Evolutionary conservation across 305 asterid genomes (phyloP).

Genomic region (Plantago lanceolata): DNA sequence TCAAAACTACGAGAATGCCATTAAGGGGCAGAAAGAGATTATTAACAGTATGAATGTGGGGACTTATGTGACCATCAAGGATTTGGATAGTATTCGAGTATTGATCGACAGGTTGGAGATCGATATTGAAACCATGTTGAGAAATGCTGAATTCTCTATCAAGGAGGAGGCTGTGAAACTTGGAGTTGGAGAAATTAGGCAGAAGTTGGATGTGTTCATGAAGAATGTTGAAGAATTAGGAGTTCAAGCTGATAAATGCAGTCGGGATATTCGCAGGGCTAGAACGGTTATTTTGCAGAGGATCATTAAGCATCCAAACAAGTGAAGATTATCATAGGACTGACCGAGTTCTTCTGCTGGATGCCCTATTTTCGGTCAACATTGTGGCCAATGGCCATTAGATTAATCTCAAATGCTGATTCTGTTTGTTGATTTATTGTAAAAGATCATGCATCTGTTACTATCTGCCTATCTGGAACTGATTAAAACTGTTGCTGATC

Average conservation of each 20-base stretch:
- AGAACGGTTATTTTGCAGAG: slow-evolving; percentile 56
- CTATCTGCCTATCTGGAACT: not conserved
- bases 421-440: slow-evolving; percentile 2
- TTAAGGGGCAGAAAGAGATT: slow-evolving; percentile 27
- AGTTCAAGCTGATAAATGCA: slow-evolving; percentile 46
- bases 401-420: not conserved
- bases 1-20: slow-evolving; percentile 23
- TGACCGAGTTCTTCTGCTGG: slow-evolving; percentile 1
- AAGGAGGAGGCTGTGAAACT: slow-evolving; percentile 27
- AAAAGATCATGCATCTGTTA: not conserved
- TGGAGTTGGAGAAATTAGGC: slow-evolving; percentile 43
- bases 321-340: slow-evolving; percentile 7
- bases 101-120: slow-evolving; percentile 25
- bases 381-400: not conserved
- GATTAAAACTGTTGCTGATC: not conserved
- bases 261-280: slow-evolving; percentile 54
- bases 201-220: slow-evolving; percentile 40
- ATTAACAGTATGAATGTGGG: slow-evolving; percentile 25
- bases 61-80: slow-evolving; percentile 23
- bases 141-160: slow-evolving; percentile 16
- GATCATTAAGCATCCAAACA: slow-evolving; percentile 42
- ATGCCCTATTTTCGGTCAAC: not conserved
- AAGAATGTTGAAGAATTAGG: slow-evolving; percentile 47
- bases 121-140: slow-evolving; percentile 17
- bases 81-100: slow-evolving; percentile 27